These are phyloP conservation scores for Immersiporthe knoxdaviesiana DNA, from an alignment of 2,329 filamentous ascomycete species.

Conservation along the genomic window DNA sequence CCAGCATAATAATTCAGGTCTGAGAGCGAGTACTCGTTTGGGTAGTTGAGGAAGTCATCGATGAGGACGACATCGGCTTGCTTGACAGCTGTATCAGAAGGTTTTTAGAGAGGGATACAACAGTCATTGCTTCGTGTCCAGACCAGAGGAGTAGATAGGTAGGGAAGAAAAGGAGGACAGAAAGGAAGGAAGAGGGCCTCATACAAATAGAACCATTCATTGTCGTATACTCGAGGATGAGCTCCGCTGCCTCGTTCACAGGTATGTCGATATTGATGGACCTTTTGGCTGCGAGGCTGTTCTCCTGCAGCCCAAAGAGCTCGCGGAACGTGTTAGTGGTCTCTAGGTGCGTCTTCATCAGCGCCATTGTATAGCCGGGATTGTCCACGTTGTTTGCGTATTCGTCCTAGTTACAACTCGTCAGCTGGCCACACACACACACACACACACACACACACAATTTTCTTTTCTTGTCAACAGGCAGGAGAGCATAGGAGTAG, in stretches of 20 bases:
- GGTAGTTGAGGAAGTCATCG: conserved; percentile 28
- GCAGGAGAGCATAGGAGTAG: conserved; percentile 31
- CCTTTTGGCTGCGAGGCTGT: conserved; percentile 38
- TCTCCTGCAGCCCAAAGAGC: conserved; percentile 56
- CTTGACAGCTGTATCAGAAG: conserved; percentile 16
- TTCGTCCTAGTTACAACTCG: conserved; percentile 50
- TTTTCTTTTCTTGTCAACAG: background rate
- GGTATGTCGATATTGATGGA: conserved; percentile 17
- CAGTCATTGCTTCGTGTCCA: background rate
- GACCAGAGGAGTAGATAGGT: background rate
- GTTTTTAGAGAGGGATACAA: background rate
- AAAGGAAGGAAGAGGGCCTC: background rate
- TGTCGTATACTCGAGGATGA: conserved; percentile 65
- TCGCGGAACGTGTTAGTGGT: conserved; percentile 61
- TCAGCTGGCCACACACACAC: conserved; percentile 6
- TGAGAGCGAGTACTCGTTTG: conserved; percentile 22
- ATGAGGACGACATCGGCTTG: conserved; percentile 29
- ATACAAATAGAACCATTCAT: conserved; percentile 63
- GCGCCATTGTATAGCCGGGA: conserved; percentile 69
- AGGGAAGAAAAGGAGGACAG: no score
- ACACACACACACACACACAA: no score
- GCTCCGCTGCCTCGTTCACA: conserved; percentile 40
- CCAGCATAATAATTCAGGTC: conserved; percentile 27
- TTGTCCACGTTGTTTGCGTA: conserved; percentile 70
- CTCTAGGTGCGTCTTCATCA: conserved; percentile 58